A percentile compares a stretch with the other conserved stretches of the same genome.
Evolutionary conservation across 2,329 filamentous ascomycete species (phyloP).

Genomic region (Colletotrichum falcatum): DNA sequence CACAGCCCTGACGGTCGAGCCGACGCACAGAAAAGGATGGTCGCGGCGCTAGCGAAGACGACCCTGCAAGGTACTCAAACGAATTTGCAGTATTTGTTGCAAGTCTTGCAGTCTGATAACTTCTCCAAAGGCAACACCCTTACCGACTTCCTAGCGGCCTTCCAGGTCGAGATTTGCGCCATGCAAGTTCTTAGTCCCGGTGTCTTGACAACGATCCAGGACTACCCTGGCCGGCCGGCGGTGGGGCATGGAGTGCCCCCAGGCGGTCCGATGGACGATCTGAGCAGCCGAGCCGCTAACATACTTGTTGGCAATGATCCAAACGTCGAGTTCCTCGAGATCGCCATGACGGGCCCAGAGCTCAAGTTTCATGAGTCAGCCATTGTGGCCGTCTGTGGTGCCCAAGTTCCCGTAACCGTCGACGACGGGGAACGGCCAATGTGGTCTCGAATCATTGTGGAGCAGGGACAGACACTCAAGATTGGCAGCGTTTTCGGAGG

Average conservation of each 20-base stretch:
- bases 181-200: conserved; percentile 10
- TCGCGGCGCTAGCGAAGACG: neutral
- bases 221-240: conserved; percentile 67
- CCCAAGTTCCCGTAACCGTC: neutral
- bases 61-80: conserved; percentile 5
- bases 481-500: conserved; percentile 60
- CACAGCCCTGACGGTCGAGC: conserved; percentile 58
- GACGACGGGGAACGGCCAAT: neutral
- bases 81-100: conserved; percentile 5
- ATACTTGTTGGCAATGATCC: conserved; percentile 67
- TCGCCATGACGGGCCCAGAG: conserved; percentile 7
- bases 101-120: neutral
- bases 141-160: neutral
- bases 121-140: conserved; percentile 15
- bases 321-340: conserved; percentile 65
- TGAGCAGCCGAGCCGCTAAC: conserved; percentile 70
- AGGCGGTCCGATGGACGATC: conserved; percentile 70
- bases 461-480: conserved; percentile 12
- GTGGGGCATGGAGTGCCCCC: conserved; percentile 70
- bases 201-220: conserved; percentile 59
- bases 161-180: neutral
- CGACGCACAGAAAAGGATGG: conserved; percentile 60
- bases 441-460: conserved; percentile 13
- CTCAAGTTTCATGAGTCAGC: neutral
- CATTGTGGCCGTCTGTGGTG: conserved; percentile 16